Percentiles rank a stretch among this genome's conserved stretches.
Conservation (phyloP, 73 alveolate species). For the Paramecium pentaurelia region DNA sequence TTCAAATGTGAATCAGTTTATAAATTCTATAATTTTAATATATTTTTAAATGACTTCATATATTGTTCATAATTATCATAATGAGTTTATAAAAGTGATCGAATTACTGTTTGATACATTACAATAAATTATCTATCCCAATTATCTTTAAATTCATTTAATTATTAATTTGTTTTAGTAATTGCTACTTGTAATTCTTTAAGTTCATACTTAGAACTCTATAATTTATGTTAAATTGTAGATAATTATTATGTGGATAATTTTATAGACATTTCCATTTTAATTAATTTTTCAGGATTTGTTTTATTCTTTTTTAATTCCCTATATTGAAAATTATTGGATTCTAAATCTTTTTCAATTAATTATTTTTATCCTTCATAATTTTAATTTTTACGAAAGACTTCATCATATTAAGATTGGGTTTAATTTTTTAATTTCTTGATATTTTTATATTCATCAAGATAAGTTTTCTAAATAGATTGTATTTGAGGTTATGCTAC, state of each 20-base stretch:
- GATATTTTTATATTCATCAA: background rate
- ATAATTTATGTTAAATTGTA: background rate
- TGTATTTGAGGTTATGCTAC: background rate
- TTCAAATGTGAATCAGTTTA: background rate
- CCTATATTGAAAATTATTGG: background rate
- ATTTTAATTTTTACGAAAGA: background rate
- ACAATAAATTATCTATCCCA: slow-evolving; percentile 27
- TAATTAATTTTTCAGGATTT: background rate
- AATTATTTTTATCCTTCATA: background rate
- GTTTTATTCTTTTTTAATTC: background rate
- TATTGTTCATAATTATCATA: background rate
- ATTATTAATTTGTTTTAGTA: background rate
- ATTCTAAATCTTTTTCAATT: slow-evolving; percentile 15
- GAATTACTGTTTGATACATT: background rate
- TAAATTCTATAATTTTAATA: background rate
- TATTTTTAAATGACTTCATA: background rate
- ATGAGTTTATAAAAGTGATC: background rate
- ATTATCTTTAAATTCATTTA: slow-evolving; percentile 9
- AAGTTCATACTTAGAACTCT: background rate
- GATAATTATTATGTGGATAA: background rate
- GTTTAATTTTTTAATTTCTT: background rate
- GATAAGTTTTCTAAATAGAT: background rate
- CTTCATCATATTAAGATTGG: background rate
- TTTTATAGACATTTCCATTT: background rate
- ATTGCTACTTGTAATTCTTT: background rate